These are phyloP conservation scores for Suillus sp. DNA, from an alignment of 768 basidiomycete species.

Conservation along the genomic window DNA sequence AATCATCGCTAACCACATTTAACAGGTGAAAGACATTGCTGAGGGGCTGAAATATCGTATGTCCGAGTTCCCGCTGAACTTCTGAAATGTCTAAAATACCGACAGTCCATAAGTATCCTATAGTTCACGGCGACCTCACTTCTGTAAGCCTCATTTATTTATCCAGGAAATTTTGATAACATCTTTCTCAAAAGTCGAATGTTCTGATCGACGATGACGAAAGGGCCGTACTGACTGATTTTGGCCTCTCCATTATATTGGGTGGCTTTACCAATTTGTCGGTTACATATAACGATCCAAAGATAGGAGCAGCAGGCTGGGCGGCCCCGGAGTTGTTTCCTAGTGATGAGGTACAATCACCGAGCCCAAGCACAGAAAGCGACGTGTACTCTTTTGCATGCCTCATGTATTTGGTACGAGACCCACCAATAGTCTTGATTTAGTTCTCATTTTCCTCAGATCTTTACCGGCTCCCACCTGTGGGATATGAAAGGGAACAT, in stretches of 20 bases:
- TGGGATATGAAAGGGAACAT: no score
- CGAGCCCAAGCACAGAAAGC: neutral
- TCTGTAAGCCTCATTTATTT: neutral
- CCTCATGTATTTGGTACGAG: conserved; percentile 4
- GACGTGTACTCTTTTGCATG: conserved; percentile 9
- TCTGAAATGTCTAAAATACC: neutral
- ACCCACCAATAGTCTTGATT: neutral
- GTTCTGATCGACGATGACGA: conserved; percentile 45
- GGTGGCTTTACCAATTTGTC: neutral
- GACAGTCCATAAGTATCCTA: conserved; percentile 6
- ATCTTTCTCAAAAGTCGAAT: conserved; percentile 33
- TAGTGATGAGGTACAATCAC: no score
- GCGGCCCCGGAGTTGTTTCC: conserved; percentile 4
- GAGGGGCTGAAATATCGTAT: conserved; percentile 13
- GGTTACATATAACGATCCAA: neutral
- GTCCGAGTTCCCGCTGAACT: neutral
- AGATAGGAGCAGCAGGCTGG: neutral
- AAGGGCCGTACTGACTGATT: conserved; percentile 44
- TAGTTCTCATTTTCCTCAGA: neutral
- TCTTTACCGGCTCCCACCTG: neutral
- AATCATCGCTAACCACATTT: neutral
- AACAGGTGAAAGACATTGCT: conserved; percentile 4
- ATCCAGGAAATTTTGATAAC: no score
- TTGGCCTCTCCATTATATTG: conserved; percentile 43
- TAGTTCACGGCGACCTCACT: conserved; percentile 13